A percentile compares a stretch with the other conserved stretches of the same genome.
Evolutionary conservation across 2,329 filamentous ascomycete genomes (phyloP).

Genomic region (Pseudogymnoascus sp.): DNA sequence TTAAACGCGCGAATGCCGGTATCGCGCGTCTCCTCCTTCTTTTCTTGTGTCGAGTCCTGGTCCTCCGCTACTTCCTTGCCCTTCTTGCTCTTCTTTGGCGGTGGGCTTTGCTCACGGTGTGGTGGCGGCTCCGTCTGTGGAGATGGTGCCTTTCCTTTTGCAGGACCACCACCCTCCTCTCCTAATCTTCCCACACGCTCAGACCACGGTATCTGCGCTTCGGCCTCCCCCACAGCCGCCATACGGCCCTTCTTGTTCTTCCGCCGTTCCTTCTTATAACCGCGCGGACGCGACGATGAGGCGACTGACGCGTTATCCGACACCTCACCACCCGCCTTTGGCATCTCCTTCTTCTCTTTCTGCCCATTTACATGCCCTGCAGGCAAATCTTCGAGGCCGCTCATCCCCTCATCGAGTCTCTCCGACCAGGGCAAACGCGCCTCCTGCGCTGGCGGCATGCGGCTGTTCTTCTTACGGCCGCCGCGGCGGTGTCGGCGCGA

Average conservation of each 20-base stretch:
- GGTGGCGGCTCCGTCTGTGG: neutral
- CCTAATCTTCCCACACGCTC: neutral
- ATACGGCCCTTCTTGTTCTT: slow-evolving; percentile 9
- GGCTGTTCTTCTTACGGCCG: neutral
- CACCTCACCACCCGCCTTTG: slow-evolving; percentile 11
- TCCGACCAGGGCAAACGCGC: neutral
- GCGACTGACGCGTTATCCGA: neutral
- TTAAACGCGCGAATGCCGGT: slow-evolving; percentile 24
- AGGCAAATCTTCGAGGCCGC: neutral
- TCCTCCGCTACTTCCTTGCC: neutral
- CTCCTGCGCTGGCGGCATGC: neutral
- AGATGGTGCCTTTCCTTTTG: neutral
- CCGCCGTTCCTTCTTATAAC: neutral
- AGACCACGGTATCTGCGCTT: neutral
- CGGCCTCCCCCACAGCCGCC: neutral
- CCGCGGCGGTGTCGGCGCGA: neutral
- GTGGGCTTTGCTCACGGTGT: neutral
- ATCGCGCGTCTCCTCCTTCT: slow-evolving; percentile 10
- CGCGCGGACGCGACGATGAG: neutral
- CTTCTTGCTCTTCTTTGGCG: neutral
- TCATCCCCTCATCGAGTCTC: slow-evolving; percentile 3
- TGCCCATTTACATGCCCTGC: slow-evolving; percentile 16
- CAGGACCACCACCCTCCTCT: neutral
- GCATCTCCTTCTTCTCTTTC: slow-evolving; percentile 14
- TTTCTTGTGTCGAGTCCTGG: neutral